Conservation (phyloP, 192 early-diverging fungal genomes). For the Radiomyces spectabilis region DNA sequence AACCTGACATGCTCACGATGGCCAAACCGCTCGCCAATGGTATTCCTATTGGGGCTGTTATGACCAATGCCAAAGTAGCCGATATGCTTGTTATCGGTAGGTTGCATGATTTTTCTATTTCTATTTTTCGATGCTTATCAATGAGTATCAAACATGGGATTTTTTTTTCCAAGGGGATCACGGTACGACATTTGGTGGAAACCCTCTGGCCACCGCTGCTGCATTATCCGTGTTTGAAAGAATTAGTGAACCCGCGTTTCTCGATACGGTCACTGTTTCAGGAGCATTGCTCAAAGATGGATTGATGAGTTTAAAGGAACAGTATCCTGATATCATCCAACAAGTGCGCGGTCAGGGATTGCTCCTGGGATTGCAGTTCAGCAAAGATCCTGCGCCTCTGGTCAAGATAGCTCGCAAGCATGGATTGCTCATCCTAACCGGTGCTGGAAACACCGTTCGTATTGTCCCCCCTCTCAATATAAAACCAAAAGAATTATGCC, state of each 20-base stretch:
- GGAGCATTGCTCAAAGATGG: too few relatives aligned
- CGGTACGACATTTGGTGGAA: conserved; percentile 93
- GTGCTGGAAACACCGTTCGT: conserved; percentile 74
- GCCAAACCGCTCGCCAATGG: conserved; percentile 97
- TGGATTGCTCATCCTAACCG: conserved; percentile 77
- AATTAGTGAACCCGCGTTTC: conserved; percentile 63
- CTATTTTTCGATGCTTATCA: too few relatives aligned
- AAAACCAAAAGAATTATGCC: too few relatives aligned
- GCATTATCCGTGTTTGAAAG: conserved; percentile 63
- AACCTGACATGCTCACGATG: conserved; percentile 84
- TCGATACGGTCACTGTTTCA: too few relatives aligned
- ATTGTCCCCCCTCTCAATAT: conserved; percentile 84
- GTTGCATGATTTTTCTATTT: background rate
- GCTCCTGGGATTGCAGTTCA: conserved; percentile 76
- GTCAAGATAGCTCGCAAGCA: conserved; percentile 61
- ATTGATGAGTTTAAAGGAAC: conserved; percentile 22
- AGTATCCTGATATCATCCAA: conserved; percentile 41
- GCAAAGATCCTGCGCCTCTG: conserved; percentile 44
- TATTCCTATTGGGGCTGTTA: conserved; percentile 84
- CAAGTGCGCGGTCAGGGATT: conserved; percentile 77
- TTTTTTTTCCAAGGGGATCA: conserved; percentile 57
- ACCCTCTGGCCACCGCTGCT: conserved; percentile 79
- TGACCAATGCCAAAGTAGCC: conserved; percentile 70
- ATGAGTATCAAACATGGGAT: background rate
- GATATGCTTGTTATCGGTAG: conserved; percentile 61